Evolutionary conservation across 805 yeast species (phyloP).

Genomic region (Allodekkera sacchari): DNA sequence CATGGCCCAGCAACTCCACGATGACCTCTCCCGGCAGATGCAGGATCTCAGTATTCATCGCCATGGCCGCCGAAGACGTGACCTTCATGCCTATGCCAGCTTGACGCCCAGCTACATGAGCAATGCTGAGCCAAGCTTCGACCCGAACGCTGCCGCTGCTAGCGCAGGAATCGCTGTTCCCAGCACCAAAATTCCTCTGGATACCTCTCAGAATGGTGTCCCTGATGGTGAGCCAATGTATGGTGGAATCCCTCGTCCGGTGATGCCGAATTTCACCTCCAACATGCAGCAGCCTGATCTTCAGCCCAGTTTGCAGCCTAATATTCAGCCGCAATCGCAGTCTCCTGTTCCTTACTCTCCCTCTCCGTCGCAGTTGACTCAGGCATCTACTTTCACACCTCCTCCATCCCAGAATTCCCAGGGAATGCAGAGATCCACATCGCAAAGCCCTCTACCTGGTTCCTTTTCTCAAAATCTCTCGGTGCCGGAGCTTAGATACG

Average conservation of each 20-base stretch:
- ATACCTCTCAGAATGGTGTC: too few relatives aligned
- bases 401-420: not conserved
- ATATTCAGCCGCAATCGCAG: too few relatives aligned
- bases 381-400: not conserved
- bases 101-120: constrained; percentile 6
- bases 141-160: constrained; percentile 26
- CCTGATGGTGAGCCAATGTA: too few relatives aligned
- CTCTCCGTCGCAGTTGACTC: not conserved
- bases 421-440: not conserved
- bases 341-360: not conserved
- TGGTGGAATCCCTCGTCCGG: too few relatives aligned
- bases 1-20: too few relatives aligned
- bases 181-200: too few relatives aligned
- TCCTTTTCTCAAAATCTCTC: constrained; percentile 26
- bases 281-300: too few relatives aligned
- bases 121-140: constrained; percentile 13
- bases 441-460: not conserved
- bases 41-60: too few relatives aligned
- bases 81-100: constrained; percentile 21
- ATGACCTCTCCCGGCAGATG: too few relatives aligned
- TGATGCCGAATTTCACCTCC: too few relatives aligned
- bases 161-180: constrained; percentile 19
- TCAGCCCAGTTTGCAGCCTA: too few relatives aligned
- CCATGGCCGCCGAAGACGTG: constrained; percentile 11
- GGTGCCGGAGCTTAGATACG: constrained; percentile 27